These are phyloP conservation scores for Candida pini DNA, from an alignment of 805 yeast species.

Conservation along the genomic window DNA sequence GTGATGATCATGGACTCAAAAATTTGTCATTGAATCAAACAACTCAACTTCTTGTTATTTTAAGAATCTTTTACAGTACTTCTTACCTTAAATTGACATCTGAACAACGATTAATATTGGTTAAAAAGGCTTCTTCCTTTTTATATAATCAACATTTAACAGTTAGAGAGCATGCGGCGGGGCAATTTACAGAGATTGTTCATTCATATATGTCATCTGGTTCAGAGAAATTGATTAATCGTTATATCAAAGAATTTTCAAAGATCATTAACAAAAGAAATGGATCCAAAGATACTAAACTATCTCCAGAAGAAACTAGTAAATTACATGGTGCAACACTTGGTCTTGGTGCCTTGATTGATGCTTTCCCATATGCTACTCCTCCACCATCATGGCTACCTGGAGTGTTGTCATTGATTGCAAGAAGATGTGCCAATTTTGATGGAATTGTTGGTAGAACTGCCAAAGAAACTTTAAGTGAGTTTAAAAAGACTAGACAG, in stretches of 20 bases:
- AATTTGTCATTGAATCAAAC: conserved; percentile 56
- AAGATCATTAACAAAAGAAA: conserved; percentile 33
- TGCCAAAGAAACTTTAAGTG: conserved; percentile 74
- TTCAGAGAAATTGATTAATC: conserved; percentile 36
- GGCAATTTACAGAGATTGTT: conserved; percentile 73
- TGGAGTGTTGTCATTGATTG: conserved; percentile 56
- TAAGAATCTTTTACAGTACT: conserved; percentile 66
- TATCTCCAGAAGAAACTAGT: conserved; percentile 37
- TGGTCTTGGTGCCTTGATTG: conserved; percentile 82
- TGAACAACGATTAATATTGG: conserved; percentile 42
- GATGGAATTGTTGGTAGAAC: conserved; percentile 78
- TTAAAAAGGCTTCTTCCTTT: conserved; percentile 46
- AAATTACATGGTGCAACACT: conserved; percentile 78
- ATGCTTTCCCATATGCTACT: conserved; percentile 83
- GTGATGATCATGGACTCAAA: conserved; percentile 30
- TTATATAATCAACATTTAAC: conserved; percentile 63
- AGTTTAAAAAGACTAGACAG: conserved; percentile 85
- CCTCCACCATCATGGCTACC: conserved; percentile 96
- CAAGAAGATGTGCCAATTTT: conserved; percentile 64
- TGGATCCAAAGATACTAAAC: conserved; percentile 24
- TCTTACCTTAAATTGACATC: conserved; percentile 51
- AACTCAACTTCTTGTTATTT: conserved; percentile 58
- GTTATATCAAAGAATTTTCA: conserved; percentile 40
- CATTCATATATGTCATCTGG: conserved; percentile 53
- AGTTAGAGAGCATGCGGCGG: conserved; percentile 68